Conservation (phyloP, 2,329 filamentous ascomycete species). For the Fusarium buharicum region DNA sequence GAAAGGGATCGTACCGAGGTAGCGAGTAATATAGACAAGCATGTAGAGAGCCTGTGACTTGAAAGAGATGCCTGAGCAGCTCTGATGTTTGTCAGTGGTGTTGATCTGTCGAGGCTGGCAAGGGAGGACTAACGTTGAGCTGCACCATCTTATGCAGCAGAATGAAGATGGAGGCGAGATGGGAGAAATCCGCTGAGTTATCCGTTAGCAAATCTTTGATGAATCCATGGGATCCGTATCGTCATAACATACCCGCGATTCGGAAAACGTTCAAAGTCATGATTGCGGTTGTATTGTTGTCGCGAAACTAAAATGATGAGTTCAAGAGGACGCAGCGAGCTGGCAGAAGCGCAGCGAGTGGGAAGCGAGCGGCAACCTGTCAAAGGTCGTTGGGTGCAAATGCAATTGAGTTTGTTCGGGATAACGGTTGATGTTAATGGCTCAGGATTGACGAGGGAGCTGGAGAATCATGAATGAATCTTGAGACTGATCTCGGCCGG, state of each 20-base stretch:
- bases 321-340: conserved; percentile 19
- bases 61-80: conserved; percentile 97
- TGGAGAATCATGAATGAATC: conserved; percentile 39
- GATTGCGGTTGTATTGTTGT: conserved; percentile 50
- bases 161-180: conserved; percentile 93
- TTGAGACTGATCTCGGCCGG: conserved; percentile 34
- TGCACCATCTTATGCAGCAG: conserved; percentile 96
- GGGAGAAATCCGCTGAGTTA: conserved; percentile 86
- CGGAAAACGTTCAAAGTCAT: conserved; percentile 66
- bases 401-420: conserved; percentile 33
- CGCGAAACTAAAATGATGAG: conserved; percentile 21
- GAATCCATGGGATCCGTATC: background rate
- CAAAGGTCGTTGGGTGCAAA: conserved; percentile 12
- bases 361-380: conserved; percentile 34
- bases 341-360: conserved; percentile 34
- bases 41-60: conserved; percentile 97
- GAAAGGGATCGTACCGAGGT: conserved; percentile 72
- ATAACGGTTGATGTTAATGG: conserved; percentile 26
- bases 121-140: conserved; percentile 74
- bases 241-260: conserved; percentile 60
- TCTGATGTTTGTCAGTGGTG: conserved; percentile 65
- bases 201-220: conserved; percentile 33
- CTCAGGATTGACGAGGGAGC: conserved; percentile 39
- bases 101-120: conserved; percentile 10
- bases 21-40: conserved; percentile 91